phyloP scores from a whole-genome alignment of 2,329 filamentous ascomycete species.

The Dactylellina drechsleri region DNA sequence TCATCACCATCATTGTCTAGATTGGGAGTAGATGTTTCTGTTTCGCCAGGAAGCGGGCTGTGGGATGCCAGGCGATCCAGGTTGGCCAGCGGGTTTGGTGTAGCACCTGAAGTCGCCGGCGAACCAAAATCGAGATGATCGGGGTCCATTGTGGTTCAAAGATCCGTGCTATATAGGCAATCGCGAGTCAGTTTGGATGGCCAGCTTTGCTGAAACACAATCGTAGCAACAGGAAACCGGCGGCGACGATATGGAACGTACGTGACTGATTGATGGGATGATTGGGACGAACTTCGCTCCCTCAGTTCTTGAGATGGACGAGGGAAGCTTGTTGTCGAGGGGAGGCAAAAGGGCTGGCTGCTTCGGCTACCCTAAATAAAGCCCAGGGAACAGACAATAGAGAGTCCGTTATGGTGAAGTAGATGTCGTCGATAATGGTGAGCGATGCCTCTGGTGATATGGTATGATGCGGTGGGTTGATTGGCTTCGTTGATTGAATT shows the following conservation, averaged over 20 bases:
- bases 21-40: conserved; percentile 51
- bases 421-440: no score
- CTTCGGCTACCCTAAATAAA: no score
- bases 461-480: neutral
- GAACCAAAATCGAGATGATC: conserved; percentile 48
- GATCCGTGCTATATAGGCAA: conserved; percentile 1
- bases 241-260: no score
- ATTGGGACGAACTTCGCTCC: no score
- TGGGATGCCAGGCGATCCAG: conserved; percentile 50
- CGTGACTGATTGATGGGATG: no score
- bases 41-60: conserved; percentile 52
- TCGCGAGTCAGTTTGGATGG: conserved; percentile 6
- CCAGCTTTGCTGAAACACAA: neutral
- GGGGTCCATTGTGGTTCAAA: conserved; percentile 31
- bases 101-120: conserved; percentile 49
- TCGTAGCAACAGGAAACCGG: neutral
- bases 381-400: no score
- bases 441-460: conserved; percentile 5
- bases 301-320: no score
- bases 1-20: conserved; percentile 52
- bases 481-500: conserved; percentile 9
- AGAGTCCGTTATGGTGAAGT: no score
- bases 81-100: conserved; percentile 46
- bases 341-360: no score
- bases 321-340: no score